A percentile compares a stretch with the other conserved stretches of the same genome.
These are phyloP conservation scores for Davidsoniella eucalypti DNA, from an alignment of 2,329 filamentous ascomycete species.

Conservation along the genomic window DNA sequence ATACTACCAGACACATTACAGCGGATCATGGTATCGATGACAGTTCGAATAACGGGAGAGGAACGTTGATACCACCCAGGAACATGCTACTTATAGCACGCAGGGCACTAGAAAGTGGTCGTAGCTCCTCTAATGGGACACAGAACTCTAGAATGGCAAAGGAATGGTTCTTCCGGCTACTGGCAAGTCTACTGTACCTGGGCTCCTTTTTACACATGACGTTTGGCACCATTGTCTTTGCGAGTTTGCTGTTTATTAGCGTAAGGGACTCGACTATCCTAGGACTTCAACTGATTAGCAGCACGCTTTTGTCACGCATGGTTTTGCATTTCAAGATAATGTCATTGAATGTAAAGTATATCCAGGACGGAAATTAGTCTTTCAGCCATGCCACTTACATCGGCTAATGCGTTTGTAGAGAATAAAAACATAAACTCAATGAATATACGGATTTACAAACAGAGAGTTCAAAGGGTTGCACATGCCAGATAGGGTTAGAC, in stretches of 20 bases:
- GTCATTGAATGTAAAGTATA: not conserved
- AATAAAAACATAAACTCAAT: too few relatives aligned
- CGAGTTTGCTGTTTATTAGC: not conserved
- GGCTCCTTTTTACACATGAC: slow-evolving; percentile 4
- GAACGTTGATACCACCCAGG: too few relatives aligned
- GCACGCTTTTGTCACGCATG: not conserved
- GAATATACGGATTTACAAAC: too few relatives aligned
- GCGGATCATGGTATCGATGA: too few relatives aligned
- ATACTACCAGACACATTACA: too few relatives aligned
- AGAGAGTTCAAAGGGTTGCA: too few relatives aligned
- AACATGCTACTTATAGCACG: not conserved
- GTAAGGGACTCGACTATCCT: too few relatives aligned
- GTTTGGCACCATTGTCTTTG: slow-evolving; percentile 3
- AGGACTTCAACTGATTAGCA: not conserved
- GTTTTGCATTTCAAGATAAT: not conserved
- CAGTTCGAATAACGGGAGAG: too few relatives aligned
- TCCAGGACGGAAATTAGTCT: not conserved
- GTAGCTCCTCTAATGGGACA: too few relatives aligned
- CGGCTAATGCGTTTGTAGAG: too few relatives aligned
- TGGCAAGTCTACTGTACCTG: not conserved
- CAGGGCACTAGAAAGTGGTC: not conserved
- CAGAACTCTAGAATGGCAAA: not conserved
- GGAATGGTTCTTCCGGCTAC: not conserved
- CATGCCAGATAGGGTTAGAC: too few relatives aligned
- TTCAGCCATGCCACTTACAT: too few relatives aligned